Evolutionary conservation across 2,329 filamentous ascomycete genomes (phyloP).

Genomic region (Aspergillus novoparasiticus): DNA sequence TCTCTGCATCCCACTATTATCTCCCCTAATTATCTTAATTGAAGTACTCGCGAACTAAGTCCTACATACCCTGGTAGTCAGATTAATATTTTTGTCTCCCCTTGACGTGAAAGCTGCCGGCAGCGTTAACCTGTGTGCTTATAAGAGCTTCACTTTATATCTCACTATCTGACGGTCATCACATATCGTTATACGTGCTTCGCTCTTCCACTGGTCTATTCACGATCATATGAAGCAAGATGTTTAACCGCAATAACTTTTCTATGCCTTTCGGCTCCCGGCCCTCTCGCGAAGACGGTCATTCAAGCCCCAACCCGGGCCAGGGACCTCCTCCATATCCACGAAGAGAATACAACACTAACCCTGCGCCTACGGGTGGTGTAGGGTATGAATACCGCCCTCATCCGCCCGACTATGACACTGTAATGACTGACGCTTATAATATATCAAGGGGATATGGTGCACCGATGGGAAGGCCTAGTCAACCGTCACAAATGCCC

Average conservation of each 20-base stretch:
- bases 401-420: conserved; percentile 28
- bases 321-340: conserved; percentile 33
- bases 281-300: conserved; percentile 47
- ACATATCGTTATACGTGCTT: background rate
- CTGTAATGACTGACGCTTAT: conserved; percentile 36
- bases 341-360: conserved; percentile 12
- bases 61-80: background rate
- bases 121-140: conserved; percentile 1
- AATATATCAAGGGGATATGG: conserved; percentile 44
- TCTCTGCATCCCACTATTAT: background rate
- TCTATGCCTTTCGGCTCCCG: conserved; percentile 49
- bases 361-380: conserved; percentile 16
- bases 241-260: conserved; percentile 61
- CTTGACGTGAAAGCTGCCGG: conserved; percentile 9
- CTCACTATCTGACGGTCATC: background rate
- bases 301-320: conserved; percentile 33
- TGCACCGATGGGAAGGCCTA: conserved; percentile 33
- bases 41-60: background rate
- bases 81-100: background rate
- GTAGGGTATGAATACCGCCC: conserved; percentile 26
- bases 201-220: background rate
- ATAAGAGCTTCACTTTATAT: background rate
- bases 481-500: conserved; percentile 38
- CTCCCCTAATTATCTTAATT: background rate
- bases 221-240: conserved; percentile 29